These are phyloP conservation scores for Coemansia sp. DNA, from an alignment of 192 early-diverging fungal species.

Conservation along the genomic window DNA sequence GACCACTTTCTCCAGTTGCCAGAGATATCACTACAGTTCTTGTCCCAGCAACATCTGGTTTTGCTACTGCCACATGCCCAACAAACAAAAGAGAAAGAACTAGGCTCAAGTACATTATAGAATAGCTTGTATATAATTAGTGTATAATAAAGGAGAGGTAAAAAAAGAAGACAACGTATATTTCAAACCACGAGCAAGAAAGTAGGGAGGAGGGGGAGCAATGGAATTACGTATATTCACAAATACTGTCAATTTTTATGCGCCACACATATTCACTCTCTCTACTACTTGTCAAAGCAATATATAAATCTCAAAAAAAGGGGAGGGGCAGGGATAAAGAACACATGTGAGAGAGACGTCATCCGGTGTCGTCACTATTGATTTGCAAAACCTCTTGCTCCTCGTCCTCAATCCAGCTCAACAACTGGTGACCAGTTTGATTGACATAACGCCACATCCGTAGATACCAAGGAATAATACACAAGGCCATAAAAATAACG, in stretches of 20 bases:
- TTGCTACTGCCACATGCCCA: slow-evolving; percentile 9
- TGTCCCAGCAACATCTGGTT: slow-evolving; percentile 39
- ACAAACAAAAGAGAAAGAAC: not conserved
- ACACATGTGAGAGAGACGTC: not conserved
- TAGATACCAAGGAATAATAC: slow-evolving; percentile 46
- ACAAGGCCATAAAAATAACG: slow-evolving; percentile 42
- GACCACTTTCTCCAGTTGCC: slow-evolving; percentile 27
- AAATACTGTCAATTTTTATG: slow-evolving; percentile 10
- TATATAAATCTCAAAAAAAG: not conserved
- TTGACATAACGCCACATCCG: slow-evolving; percentile 48
- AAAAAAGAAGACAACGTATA: not conserved
- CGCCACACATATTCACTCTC: slow-evolving; percentile 1
- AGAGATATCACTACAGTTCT: slow-evolving; percentile 45
- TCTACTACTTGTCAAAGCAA: not conserved
- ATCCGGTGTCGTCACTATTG: not conserved
- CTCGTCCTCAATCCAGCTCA: slow-evolving; percentile 45
- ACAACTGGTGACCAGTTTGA: slow-evolving; percentile 38
- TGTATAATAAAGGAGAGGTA: not conserved
- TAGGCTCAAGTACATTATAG: not conserved
- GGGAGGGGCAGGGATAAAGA: not conserved
- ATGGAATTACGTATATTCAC: slow-evolving; percentile 11
- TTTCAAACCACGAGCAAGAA: not conserved
- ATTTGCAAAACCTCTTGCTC: slow-evolving; percentile 47
- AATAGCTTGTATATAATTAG: not conserved
- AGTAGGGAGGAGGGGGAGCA: not conserved